Evolutionary conservation across 1,284 basidiomycete genomes (phyloP).

Genomic region (Fistulina hepatica): DNA sequence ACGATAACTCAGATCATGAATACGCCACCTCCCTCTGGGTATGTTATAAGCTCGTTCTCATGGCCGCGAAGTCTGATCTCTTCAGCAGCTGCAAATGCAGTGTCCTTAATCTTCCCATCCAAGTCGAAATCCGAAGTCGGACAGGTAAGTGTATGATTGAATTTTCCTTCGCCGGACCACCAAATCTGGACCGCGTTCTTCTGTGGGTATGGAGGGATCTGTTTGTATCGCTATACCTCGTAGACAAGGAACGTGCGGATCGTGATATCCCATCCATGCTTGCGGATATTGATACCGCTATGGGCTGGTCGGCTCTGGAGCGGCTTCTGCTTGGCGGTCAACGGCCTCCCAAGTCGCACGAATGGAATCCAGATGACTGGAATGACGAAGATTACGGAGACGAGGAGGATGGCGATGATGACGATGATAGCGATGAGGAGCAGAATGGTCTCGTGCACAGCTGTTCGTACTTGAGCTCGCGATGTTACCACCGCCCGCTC

Average conservation of each 20-base stretch:
- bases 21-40: constrained; percentile 32
- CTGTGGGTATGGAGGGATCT: constrained; percentile 63
- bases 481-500: constrained; percentile 27
- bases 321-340: constrained; percentile 41
- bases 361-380: constrained; percentile 7
- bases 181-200: constrained; percentile 36
- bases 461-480: constrained; percentile 18
- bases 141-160: constrained; percentile 36
- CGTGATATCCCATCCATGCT: constrained; percentile 39
- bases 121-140: constrained; percentile 31
- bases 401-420: constrained; percentile 19
- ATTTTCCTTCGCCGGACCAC: constrained; percentile 39
- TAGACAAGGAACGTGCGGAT: constrained; percentile 26
- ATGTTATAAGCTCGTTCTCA: constrained; percentile 16
- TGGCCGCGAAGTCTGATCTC: constrained; percentile 1
- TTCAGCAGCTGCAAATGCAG: constrained; percentile 36
- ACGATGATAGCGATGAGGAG: constrained; percentile 22
- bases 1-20: constrained; percentile 34
- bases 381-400: constrained; percentile 2
- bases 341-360: not conserved
- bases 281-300: constrained; percentile 37
- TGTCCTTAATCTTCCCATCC: constrained; percentile 35
- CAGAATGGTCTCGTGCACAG: constrained; percentile 14
- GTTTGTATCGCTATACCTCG: constrained; percentile 40
- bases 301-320: constrained; percentile 41